phyloP scores from a whole-genome alignment of 257 asterid genomes.

The Penstemon eatonii region DNA sequence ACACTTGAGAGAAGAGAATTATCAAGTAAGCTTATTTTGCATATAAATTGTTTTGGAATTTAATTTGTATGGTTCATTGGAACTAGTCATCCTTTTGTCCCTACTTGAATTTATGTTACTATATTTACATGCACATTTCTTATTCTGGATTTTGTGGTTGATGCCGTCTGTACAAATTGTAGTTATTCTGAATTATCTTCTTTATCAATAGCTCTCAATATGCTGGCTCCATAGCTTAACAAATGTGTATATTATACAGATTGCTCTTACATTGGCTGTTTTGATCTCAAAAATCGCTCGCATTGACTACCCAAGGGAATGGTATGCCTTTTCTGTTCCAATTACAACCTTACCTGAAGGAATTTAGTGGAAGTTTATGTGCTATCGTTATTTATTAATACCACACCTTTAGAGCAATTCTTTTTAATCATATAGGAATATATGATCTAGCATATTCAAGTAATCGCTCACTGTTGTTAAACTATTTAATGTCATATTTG shows the following conservation, averaged over 20 bases:
- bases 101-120: slow-evolving; percentile 8
- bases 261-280: slow-evolving; percentile 87
- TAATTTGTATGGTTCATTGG: slow-evolving; percentile 14
- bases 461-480: background rate
- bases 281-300: slow-evolving; percentile 93
- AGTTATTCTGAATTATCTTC: background rate
- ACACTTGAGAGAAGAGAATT: slow-evolving; percentile 89
- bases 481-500: background rate
- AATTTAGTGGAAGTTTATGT: slow-evolving; percentile 4
- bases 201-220: background rate
- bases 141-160: slow-evolving; percentile 23
- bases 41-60: slow-evolving; percentile 14
- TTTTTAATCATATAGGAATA: background rate
- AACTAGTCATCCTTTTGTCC: slow-evolving; percentile 25
- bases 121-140: slow-evolving; percentile 13
- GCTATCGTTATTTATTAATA: background rate
- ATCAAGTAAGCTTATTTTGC: slow-evolving; percentile 54
- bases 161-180: slow-evolving; percentile 17
- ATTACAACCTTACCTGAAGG: slow-evolving; percentile 7
- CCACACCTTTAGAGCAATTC: background rate
- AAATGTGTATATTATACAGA: slow-evolving; percentile 50
- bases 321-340: slow-evolving; percentile 50
- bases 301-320: slow-evolving; percentile 93
- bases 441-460: background rate
- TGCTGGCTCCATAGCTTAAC: slow-evolving; percentile 11